Base-by-base conservation (phyloP, 148 eudicot species). In the Rhododendron kiyosumense region DNA sequence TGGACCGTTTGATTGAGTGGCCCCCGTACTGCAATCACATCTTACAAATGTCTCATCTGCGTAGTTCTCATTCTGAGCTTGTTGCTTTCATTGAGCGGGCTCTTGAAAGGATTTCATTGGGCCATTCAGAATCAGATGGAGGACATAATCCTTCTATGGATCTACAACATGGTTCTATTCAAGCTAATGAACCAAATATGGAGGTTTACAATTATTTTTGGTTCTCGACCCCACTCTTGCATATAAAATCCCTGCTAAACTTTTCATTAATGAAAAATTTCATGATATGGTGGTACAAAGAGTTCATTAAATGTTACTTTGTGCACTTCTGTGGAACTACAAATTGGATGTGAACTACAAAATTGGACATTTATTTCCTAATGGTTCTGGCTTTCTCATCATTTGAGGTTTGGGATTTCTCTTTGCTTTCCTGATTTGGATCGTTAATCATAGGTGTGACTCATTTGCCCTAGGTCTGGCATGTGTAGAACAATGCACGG, bases 1-100 rank as follows among this genome's bases (percentile, higher is more conserved):
- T 92, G 82, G 95, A 90, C 67, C 99, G 99, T 74, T 85, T 96
- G 89, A 90, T 91, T 81, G 99, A 96, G 90, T 96, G 97, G 99
- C 98, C 99, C 78, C 99, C 95, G 83, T 96, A 93, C 82, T 96
- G 99, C 91, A 94, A 96, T 79, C 98, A 95, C 90, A 94, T 96
- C 78, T 89, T 95, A 85, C 99, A 96, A 92, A 95, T 96, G 88
- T 93, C 99, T 86, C 99, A 96, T 87, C 91, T 96, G 73, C 99
- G 98, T 84, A 90, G 89, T 86, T 85, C 97, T 86, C 92, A 93
- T 86, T 88, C 93, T 12, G 98, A 96, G 38, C 94, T 94, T 84
- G 97, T 95, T 85, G 93, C 92, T 43, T 94, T 90, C 83, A 93
- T 94, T 87, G 97, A 96, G 82, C 90, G 94, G 84, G 92, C 94